Evolutionary conservation across 495 filamentous ascomycete species (phyloP), one percentile per base, ranked within the genome.

Genomic region (Neurospora sp.): DNA sequence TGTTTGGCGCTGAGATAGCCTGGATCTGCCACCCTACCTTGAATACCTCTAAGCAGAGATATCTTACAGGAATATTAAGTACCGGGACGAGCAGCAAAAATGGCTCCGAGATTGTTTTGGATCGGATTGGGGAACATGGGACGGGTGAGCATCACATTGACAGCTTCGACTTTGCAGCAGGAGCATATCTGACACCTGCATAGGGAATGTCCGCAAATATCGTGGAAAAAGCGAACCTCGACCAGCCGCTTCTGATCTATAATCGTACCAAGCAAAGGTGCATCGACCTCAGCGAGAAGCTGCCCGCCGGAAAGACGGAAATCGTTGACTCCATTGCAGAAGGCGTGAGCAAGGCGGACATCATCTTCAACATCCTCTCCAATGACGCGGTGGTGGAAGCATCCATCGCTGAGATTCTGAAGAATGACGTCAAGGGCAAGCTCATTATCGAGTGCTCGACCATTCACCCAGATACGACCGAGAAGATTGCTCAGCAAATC

Each of bases 101-200:
- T 91, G 89, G 83, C 89, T 69, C 87, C 89, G 74, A 89, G 87
- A 79, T 69, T 94, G 69, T 85, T 94, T 77, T 97, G 91, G 90
- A 92, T 97, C 71, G 94, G 94, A 70, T 85, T 97, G 71, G 94
- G 94, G 10, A 97, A 97, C 81, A 97, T 97, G 88, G 94, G 94
- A 74, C 86, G 92, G 73, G 93, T 94, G 85, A 84, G 89, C 84
- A 43, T 37, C 17, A 70, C 6, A 37, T 37, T 66, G 43, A n/a
- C 62, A 71, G 34, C 15, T 19, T 19, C 24, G 21, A 10, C 36
- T 42, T 76, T 71, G 17, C 39, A 31, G 43, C 66, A 66, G 24
- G 40, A 19, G 69, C 45, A 71, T 59, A 62, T 54, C 17, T 34
- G 72, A 66, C 11, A 71, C 17, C 45, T 59, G 36, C 71, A 5